Evolutionary conservation across 2,329 filamentous ascomycete genomes (phyloP).

Genomic region (Clathrospora elynae): DNA sequence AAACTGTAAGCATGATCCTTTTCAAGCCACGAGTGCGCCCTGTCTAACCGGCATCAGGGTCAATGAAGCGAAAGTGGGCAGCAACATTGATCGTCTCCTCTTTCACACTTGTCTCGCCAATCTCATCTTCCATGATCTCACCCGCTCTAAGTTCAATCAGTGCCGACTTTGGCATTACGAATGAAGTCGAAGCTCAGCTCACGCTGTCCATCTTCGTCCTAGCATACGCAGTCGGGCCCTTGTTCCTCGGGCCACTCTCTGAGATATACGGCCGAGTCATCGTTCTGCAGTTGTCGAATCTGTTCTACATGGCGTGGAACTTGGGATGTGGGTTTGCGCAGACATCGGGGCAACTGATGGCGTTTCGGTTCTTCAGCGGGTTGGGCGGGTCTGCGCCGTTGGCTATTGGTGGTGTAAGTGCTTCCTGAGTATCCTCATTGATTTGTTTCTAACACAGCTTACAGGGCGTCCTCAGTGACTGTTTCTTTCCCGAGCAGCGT

Average conservation of each 20-base stretch:
- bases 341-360: slow-evolving; percentile 41
- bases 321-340: slow-evolving; percentile 49
- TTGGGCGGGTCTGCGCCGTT: slow-evolving; percentile 48
- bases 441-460: slow-evolving; percentile 3
- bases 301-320: slow-evolving; percentile 50
- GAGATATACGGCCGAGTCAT: slow-evolving; percentile 48
- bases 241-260: slow-evolving; percentile 47
- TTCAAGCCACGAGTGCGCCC: too few species aligned
- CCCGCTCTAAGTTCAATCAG: slow-evolving; percentile 43
- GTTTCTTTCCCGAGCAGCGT: slow-evolving; percentile 65
- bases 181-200: slow-evolving; percentile 39
- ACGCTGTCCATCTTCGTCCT: slow-evolving; percentile 50
- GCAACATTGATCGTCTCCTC: slow-evolving; percentile 53
- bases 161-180: slow-evolving; percentile 43
- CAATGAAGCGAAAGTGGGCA: slow-evolving; percentile 51
- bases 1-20: slow-evolving; percentile 11
- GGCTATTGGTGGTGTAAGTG: slow-evolving; percentile 45
- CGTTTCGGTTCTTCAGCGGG: slow-evolving; percentile 46
- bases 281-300: slow-evolving; percentile 46
- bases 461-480: slow-evolving; percentile 56
- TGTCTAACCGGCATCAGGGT: slow-evolving; percentile 8
- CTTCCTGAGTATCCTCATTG: not conserved
- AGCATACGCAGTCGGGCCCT: slow-evolving; percentile 48
- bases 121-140: slow-evolving; percentile 49
- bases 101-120: slow-evolving; percentile 49